Base-by-base conservation (phyloP, 1,139 yeast genomes). In the Schwanniomyces etchellsii region DNA sequence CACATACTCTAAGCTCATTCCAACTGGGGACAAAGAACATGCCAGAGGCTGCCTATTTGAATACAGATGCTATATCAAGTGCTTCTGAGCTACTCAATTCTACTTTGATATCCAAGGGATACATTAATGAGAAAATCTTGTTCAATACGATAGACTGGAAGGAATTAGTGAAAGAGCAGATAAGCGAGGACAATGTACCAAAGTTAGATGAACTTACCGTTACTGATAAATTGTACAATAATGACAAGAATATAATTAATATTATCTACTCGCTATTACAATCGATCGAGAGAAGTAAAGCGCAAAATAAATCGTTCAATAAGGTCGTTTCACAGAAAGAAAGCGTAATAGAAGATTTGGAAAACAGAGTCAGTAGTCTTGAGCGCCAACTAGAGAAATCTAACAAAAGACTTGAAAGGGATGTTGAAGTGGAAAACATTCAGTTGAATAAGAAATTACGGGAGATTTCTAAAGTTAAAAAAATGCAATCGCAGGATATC, bases 191-290 rank as follows among this genome's bases (percentile, higher is more conserved):
- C 7, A 18, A 20, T n/a, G 14, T 3, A 10, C 43, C 45, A 4
- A 40, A 42, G 6, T 18, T 39, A 16, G 33, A 42, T 14, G n/a
- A n/a, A n/a, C 33, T 57, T 18, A 29, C 34, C 22, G 30, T 59
- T 14, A 57, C 64, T 2, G 63, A 60, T 14, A 38, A 40, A n/a
- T 33, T 65, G 12, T 65, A 55, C 37, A 52, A 60, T 33, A 68
- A 70, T 41, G 74, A 68, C 42, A 62, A 66, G 39, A 57, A 61
- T 30, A 46, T 57, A 16, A 62, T 70, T 18, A 67, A 68, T 39
- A 57, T 64, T 26, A 55, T 70, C 2, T 65, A 67, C 38, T 58
- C 68, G 3, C 47, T 70, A 5, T 39, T 64, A 3, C 60, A 58
- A 32, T 57, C 65, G 4, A 50, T 67, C 2, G 74, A 69, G 28